Evolutionary conservation across 192 early-diverging fungal species (phyloP).

Genomic region (Coemansia furcata): DNA sequence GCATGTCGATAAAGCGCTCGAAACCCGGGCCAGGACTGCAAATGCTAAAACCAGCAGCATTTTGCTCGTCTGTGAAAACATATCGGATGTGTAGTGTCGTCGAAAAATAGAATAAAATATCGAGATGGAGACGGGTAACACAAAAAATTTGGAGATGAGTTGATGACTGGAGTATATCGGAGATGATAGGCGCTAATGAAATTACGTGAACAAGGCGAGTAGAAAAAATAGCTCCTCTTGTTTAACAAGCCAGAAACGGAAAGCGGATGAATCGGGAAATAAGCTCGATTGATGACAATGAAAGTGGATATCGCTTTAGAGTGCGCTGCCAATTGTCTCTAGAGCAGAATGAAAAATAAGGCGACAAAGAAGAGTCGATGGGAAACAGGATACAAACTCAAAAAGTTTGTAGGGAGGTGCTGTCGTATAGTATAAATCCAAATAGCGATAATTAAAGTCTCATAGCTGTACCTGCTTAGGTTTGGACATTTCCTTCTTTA

Average conservation of each 20-base stretch:
- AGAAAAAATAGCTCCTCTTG: not conserved
- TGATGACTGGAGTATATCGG: not conserved
- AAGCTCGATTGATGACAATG: not conserved
- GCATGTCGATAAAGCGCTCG: constrained; percentile 11
- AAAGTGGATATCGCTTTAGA: constrained; percentile 3
- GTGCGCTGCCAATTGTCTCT: not conserved
- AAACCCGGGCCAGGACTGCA: constrained; percentile 4
- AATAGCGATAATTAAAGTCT: not conserved
- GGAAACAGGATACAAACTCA: constrained; percentile 4
- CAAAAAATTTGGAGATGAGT: not conserved
- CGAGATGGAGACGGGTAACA: not conserved
- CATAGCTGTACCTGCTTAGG: too few species aligned
- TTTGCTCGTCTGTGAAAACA: constrained; percentile 9
- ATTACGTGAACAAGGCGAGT: not conserved
- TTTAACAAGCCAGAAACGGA: not conserved
- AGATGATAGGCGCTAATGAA: not conserved
- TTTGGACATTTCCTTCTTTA: not conserved
- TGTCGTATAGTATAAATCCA: constrained; percentile 3
- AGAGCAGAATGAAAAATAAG: not conserved
- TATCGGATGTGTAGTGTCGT: not conserved
- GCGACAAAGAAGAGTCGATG: constrained; percentile 3
- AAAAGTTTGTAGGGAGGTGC: not conserved
- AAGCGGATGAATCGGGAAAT: not conserved
- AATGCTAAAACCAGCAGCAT: constrained; percentile 11
- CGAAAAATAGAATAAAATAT: not conserved